Evolutionary conservation across 2,329 filamentous ascomycete species (phyloP), one percentile per base, ranked within the genome.

Genomic region (Leptographium procerum): DNA sequence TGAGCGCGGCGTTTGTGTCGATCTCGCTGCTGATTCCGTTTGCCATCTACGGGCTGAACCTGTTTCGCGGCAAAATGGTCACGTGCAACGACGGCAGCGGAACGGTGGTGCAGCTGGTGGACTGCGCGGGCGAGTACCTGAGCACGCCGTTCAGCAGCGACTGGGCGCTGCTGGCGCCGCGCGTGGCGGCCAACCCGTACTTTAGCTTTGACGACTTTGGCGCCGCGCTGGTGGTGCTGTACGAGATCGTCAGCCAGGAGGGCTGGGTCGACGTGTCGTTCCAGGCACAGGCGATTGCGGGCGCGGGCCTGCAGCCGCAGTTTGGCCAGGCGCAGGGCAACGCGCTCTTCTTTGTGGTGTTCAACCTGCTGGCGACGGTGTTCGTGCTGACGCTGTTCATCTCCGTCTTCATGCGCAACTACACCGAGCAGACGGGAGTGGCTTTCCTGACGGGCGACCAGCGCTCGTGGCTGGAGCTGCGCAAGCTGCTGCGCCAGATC

Each of bases 351-450:
- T 96, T 99, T 69, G 84, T 99, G 58, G 79, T 92, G 5, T 99
- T 97, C 83, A 99, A 99, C 72, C 82, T 99, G 69, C 80, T 99
- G 66, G 91, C 91, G 34, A 94, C 94, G 0, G 92, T 99, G 63
- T 99, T 99, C 73, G 88, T 99, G 61, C 79, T 99, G 68, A 99
- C 94, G 1, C 77, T 99, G 68, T 99, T 99, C 71, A 95, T 99
- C 53, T 97, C 94, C 59, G 94, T 99, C 61, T 99, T 99, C 71
- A 99, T 99, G 94, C 89, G 94, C 61, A 99, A 96, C 70, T 99
- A 99, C 72, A 99, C 94, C 0, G 94, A 99, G 72, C 91, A 97
- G 72, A 99, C 94, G 0, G 94, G 94, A 1, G 94, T 99, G 50
- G 94, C 94, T 2, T 99, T 92, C 69, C 76, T 99, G 66, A 99